Conservation (phyloP, 2,329 filamentous ascomycete species). For the Trichophyton schoenleinii region DNA sequence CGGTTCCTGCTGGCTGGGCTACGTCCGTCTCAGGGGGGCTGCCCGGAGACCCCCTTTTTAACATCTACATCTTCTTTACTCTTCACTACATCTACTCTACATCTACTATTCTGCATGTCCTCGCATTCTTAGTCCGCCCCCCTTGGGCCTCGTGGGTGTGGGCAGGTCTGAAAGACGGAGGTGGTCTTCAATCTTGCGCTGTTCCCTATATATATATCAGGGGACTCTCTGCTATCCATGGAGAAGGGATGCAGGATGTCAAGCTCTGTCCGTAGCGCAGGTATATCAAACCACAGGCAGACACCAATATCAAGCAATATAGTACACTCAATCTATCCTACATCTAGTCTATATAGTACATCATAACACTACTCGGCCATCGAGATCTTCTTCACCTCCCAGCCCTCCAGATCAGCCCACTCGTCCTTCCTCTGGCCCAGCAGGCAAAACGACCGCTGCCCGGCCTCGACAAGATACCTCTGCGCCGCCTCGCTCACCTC, state of each 20-base stretch:
- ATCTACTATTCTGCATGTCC: slow-evolving; percentile 28
- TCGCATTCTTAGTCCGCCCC: slow-evolving; percentile 46
- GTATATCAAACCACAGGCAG: slow-evolving; percentile 14
- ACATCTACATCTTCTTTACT: background rate
- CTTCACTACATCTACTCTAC: background rate
- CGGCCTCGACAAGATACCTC: slow-evolving; percentile 60
- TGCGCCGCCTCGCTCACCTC: slow-evolving; percentile 74
- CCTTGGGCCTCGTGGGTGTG: slow-evolving; percentile 36
- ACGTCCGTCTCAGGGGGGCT: slow-evolving; percentile 34
- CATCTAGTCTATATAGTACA: background rate
- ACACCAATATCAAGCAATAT: background rate
- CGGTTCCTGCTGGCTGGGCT: slow-evolving; percentile 40
- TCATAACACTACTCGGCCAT: slow-evolving; percentile 29
- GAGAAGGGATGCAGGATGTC: slow-evolving; percentile 36
- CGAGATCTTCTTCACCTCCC: slow-evolving; percentile 63
- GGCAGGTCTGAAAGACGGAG: slow-evolving; percentile 45
- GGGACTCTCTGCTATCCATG: slow-evolving; percentile 40
- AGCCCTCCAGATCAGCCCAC: slow-evolving; percentile 56
- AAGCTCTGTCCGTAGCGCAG: slow-evolving; percentile 42
- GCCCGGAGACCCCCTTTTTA: slow-evolving; percentile 21
- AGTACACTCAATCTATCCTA: background rate
- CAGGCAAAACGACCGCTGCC: slow-evolving; percentile 52
- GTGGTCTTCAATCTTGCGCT: slow-evolving; percentile 38
- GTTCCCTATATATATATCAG: slow-evolving; percentile 15
- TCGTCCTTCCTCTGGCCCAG: slow-evolving; percentile 70